These are phyloP conservation scores for Calamus simplicifolius DNA, from an alignment of 176 grass and related monocot species.

Conservation along the genomic window DNA sequence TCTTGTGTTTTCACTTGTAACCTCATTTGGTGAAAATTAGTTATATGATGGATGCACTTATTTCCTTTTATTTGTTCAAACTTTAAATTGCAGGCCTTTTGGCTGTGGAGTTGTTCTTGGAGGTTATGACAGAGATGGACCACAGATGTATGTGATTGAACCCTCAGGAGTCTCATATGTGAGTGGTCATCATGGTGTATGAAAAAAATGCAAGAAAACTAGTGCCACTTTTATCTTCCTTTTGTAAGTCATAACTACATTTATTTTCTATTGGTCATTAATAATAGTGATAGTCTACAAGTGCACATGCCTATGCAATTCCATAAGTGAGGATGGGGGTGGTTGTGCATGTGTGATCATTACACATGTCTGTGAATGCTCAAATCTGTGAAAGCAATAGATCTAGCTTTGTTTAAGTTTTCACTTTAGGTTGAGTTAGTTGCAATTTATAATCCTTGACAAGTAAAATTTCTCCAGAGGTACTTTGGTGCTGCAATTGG, in stretches of 20 bases:
- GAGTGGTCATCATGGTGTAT: constrained; percentile 17
- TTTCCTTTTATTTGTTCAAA: background rate
- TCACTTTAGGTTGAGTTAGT: background rate
- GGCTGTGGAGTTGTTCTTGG: constrained; percentile 84
- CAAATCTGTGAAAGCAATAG: too few species aligned
- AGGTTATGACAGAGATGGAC: constrained; percentile 92
- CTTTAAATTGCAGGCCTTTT: constrained; percentile 37
- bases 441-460: constrained; percentile 16
- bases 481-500: constrained; percentile 72
- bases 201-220: background rate
- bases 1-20: background rate
- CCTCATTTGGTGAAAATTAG: too few species aligned
- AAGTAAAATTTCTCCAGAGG: constrained; percentile 38
- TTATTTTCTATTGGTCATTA: too few species aligned
- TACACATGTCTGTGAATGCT: too few species aligned
- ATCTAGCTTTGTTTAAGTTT: too few species aligned
- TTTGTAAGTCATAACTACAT: too few species aligned
- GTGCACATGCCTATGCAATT: too few species aligned
- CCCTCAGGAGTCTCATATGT: constrained; percentile 66
- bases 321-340: too few species aligned
- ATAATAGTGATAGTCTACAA: too few species aligned
- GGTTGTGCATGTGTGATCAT: too few species aligned
- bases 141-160: constrained; percentile 78
- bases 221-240: too few species aligned
- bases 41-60: background rate